A percentile compares a stretch with the other conserved stretches of the same genome.
phyloP scores from a whole-genome alignment of 805 yeast species.

The Zygosaccharomyces rouxii region DNA sequence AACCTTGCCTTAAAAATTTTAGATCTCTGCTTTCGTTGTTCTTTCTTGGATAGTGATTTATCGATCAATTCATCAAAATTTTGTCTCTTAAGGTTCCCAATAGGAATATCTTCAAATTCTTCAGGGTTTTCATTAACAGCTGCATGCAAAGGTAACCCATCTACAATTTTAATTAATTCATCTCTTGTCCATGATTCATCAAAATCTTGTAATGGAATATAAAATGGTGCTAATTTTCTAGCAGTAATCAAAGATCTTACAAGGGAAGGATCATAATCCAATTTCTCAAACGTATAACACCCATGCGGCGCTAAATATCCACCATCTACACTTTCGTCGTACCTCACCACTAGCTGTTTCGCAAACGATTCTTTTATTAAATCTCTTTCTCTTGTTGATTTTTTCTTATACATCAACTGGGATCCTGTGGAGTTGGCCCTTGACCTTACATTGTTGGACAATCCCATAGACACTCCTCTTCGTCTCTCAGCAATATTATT shows the following conservation, averaged over 20 bases:
- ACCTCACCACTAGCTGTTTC: slow-evolving; percentile 52
- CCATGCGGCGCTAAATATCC: slow-evolving; percentile 92
- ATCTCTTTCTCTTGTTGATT: slow-evolving; percentile 52
- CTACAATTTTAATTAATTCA: slow-evolving; percentile 52
- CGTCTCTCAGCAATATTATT: slow-evolving; percentile 6
- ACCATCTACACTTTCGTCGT: slow-evolving; percentile 80
- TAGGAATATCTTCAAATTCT: slow-evolving; percentile 34
- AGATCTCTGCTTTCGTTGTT: slow-evolving; percentile 29
- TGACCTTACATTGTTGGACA: slow-evolving; percentile 18
- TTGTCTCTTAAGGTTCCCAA: slow-evolving; percentile 25
- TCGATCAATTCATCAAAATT: slow-evolving; percentile 33
- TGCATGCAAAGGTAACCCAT: slow-evolving; percentile 54
- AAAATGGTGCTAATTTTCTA: slow-evolving; percentile 83
- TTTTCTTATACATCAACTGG: slow-evolving; percentile 30
- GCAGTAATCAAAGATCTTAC: slow-evolving; percentile 69
- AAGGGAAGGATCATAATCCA: slow-evolving; percentile 67
- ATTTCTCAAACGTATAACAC: slow-evolving; percentile 64
- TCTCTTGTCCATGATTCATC: slow-evolving; percentile 67
- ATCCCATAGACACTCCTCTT: slow-evolving; percentile 9
- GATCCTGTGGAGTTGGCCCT: slow-evolving; percentile 22
- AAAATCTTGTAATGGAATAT: slow-evolving; percentile 79
- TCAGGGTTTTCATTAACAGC: slow-evolving; percentile 38
- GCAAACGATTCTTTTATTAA: slow-evolving; percentile 50
- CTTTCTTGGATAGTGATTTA: slow-evolving; percentile 27
- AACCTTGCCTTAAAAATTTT: slow-evolving; percentile 34